A percentile compares a stretch with the other conserved stretches of the same genome.
Evolutionary conservation across 257 asterid species (phyloP).

Genomic region (Rubia yunnanensis): DNA sequence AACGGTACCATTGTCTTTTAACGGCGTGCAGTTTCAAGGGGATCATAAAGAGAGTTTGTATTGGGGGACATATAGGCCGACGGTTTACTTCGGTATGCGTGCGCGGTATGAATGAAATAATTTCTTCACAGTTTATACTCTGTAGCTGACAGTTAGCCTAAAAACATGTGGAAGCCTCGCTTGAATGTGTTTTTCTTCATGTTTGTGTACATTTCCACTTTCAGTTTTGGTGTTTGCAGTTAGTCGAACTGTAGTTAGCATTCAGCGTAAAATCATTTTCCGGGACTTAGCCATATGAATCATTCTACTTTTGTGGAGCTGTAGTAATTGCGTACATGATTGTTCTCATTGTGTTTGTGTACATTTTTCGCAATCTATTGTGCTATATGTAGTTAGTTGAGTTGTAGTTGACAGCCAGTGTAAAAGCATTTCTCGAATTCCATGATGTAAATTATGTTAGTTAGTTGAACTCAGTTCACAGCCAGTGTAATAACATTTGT

Average conservation of each 20-base stretch:
- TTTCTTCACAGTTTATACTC: neutral
- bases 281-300: neutral
- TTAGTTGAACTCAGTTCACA: too few relatives aligned
- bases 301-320: neutral
- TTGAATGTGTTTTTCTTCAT: too few relatives aligned
- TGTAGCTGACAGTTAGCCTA: too few relatives aligned
- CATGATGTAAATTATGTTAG: too few relatives aligned
- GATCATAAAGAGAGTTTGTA: conserved; percentile 90
- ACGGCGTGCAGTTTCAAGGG: conserved; percentile 66
- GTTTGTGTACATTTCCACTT: neutral
- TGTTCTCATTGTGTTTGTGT: neutral
- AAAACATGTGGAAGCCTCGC: too few relatives aligned
- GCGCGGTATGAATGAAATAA: conserved; percentile 46
- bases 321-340: neutral
- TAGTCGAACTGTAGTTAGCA: neutral
- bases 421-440: too few relatives aligned
- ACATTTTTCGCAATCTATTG: neutral
- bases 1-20: neutral
- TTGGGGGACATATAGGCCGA: conserved; percentile 99
- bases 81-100: conserved; percentile 83
- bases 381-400: neutral
- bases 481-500: too few relatives aligned
- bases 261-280: neutral
- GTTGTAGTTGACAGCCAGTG: neutral
- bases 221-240: neutral